These are phyloP conservation scores for Globisporangium viniferum DNA, from an alignment of 352 stramenopile species.

Conservation along the genomic window DNA sequence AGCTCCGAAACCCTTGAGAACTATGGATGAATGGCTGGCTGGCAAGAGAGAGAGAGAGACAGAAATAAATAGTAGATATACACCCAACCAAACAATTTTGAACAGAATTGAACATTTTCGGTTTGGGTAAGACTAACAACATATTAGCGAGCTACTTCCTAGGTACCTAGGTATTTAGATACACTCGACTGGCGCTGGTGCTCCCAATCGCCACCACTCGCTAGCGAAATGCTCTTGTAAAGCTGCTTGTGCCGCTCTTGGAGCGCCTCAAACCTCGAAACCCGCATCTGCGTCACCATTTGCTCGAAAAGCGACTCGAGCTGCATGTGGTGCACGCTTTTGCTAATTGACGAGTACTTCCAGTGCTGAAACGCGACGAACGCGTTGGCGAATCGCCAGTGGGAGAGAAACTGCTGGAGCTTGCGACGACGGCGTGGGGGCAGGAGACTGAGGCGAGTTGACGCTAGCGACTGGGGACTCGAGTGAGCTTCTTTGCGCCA, in stretches of 20 bases:
- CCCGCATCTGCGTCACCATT: slow-evolving; percentile 31
- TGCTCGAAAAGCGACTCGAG: slow-evolving; percentile 29
- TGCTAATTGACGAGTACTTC: slow-evolving; percentile 25
- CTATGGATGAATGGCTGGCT: neutral
- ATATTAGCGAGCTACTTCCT: neutral
- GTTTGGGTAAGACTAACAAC: too few species aligned
- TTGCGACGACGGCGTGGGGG: neutral
- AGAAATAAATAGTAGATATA: neutral
- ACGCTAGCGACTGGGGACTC: slow-evolving; percentile 7
- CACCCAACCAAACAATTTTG: neutral
- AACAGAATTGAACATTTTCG: neutral
- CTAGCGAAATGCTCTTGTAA: slow-evolving; percentile 13
- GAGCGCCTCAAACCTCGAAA: slow-evolving; percentile 24
- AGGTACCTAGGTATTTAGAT: neutral
- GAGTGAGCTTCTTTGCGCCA: neutral
- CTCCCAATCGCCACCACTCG: neutral
- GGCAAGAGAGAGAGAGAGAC: neutral
- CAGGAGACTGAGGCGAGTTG: neutral
- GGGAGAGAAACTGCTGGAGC: slow-evolving; percentile 24
- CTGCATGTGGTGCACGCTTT: slow-evolving; percentile 21
- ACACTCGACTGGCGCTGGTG: neutral
- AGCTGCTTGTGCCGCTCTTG: slow-evolving; percentile 29
- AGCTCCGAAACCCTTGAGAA: neutral
- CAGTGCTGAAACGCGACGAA: slow-evolving; percentile 37
- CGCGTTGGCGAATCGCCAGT: slow-evolving; percentile 29